phyloP scores from a whole-genome alignment of 768 basidiomycete species.

The Podaxis sp. region DNA sequence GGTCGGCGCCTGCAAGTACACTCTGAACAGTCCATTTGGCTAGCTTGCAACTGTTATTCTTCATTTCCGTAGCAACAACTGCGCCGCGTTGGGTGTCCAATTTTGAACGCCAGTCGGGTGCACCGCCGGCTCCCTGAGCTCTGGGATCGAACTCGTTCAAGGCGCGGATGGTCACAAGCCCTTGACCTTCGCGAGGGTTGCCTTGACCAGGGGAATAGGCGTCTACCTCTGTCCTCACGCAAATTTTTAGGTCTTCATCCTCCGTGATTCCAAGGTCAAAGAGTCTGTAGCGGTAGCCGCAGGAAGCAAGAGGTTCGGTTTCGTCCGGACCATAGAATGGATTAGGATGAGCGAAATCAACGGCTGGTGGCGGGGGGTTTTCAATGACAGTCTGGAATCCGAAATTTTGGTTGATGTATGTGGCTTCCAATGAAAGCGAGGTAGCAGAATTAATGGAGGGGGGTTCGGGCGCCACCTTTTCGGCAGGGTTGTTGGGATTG shows the following conservation, averaged over 20 bases:
- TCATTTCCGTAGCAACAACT: constrained; percentile 99
- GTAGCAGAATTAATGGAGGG: constrained; percentile 92
- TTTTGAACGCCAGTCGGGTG: constrained; percentile 99
- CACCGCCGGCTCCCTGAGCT: constrained; percentile 86
- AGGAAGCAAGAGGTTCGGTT: constrained; percentile 92
- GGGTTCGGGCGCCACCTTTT: constrained; percentile 64
- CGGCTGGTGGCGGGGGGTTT: constrained; percentile 52
- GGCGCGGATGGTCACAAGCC: constrained; percentile 88
- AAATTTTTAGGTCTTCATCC: constrained; percentile 88
- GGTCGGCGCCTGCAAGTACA: constrained; percentile 90
- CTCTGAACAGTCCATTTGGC: constrained; percentile 98
- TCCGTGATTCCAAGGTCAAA: constrained; percentile 91
- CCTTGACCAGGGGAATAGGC: constrained; percentile 69
- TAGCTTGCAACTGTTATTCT: constrained; percentile 98
- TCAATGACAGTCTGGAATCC: constrained; percentile 93
- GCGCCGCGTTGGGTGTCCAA: constrained; percentile 95
- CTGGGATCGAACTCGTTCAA: constrained; percentile 96
- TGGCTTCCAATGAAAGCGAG: constrained; percentile 93
- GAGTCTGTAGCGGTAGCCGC: constrained; percentile 93
- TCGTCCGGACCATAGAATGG: constrained; percentile 95
- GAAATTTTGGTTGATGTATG: constrained; percentile 99
- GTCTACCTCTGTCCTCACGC: constrained; percentile 96
- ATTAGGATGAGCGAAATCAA: constrained; percentile 84
- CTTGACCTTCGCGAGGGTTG: constrained; percentile 66
- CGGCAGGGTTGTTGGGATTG: constrained; percentile 74